phyloP scores from a whole-genome alignment of 129 eudicot genomes.

The Arctium minus region DNA sequence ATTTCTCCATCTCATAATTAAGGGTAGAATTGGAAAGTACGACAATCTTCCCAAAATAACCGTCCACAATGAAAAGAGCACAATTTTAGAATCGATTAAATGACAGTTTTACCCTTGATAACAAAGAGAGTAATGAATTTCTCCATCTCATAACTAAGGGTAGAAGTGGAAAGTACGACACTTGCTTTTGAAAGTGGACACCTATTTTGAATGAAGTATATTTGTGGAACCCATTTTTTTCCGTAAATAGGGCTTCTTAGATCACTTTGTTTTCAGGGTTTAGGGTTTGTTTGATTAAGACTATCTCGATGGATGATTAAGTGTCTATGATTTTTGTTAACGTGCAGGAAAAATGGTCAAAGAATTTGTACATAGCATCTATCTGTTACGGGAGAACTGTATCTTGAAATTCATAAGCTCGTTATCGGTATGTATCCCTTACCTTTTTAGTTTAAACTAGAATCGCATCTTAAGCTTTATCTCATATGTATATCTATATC shows the following conservation, averaged over 20 bases:
- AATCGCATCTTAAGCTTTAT: neutral
- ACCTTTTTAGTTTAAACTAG: neutral
- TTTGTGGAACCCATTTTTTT: too few species aligned
- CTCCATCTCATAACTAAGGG: neutral
- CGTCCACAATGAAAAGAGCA: neutral
- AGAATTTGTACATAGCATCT: conserved; percentile 50
- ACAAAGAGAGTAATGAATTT: neutral
- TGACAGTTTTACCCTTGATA: neutral
- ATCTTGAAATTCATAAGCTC: conserved; percentile 11
- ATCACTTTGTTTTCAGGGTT: too few species aligned
- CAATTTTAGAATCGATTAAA: neutral
- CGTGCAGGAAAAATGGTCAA: conserved; percentile 57
- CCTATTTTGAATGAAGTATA: too few species aligned
- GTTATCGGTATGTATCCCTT: conserved; percentile 14
- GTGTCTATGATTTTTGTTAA: neutral
- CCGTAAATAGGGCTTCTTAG: too few species aligned
- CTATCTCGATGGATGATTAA: neutral
- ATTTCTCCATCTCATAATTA: too few species aligned
- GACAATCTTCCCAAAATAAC: neutral
- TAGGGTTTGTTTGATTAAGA: neutral
- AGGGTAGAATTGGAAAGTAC: neutral
- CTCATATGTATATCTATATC: neutral
- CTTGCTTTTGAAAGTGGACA: neutral
- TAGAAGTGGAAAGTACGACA: neutral
- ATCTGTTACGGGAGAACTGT: conserved; percentile 57